Evolutionary conservation across 805 yeast species (phyloP).

Genomic region (Komagataella pastoris): DNA sequence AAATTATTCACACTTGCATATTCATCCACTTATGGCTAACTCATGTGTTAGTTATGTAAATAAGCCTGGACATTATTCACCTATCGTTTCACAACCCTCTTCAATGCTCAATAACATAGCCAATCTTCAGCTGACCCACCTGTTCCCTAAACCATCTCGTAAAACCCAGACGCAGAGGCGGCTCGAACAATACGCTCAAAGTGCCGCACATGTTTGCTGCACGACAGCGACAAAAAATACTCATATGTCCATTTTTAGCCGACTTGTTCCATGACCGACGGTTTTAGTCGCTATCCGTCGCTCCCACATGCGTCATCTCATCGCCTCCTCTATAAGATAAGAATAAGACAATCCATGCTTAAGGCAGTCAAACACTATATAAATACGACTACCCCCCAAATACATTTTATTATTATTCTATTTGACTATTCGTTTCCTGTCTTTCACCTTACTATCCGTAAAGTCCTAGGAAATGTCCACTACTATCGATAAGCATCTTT

Average conservation of each 20-base stretch:
- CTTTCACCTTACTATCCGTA: background rate
- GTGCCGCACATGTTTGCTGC: background rate
- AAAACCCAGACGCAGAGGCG: background rate
- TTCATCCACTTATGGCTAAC: too few relatives aligned
- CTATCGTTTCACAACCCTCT: too few relatives aligned
- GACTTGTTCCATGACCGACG: background rate
- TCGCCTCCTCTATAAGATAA: background rate
- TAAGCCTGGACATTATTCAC: too few relatives aligned
- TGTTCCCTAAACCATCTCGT: background rate
- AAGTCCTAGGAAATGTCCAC: background rate
- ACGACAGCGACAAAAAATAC: background rate
- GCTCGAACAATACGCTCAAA: background rate
- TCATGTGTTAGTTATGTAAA: too few relatives aligned
- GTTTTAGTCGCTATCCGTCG: background rate
- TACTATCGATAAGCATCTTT: background rate
- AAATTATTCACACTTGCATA: too few relatives aligned
- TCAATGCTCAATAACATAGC: too few relatives aligned
- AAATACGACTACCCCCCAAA: background rate
- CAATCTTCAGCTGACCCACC: background rate
- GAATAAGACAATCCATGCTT: background rate
- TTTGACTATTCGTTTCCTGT: background rate
- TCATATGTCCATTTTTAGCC: background rate
- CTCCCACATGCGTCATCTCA: background rate
- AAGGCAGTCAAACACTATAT: background rate
- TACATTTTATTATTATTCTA: background rate